phyloP scores from a whole-genome alignment of 2,329 filamentous ascomycete genomes.

The Mollisia scopiformis region DNA sequence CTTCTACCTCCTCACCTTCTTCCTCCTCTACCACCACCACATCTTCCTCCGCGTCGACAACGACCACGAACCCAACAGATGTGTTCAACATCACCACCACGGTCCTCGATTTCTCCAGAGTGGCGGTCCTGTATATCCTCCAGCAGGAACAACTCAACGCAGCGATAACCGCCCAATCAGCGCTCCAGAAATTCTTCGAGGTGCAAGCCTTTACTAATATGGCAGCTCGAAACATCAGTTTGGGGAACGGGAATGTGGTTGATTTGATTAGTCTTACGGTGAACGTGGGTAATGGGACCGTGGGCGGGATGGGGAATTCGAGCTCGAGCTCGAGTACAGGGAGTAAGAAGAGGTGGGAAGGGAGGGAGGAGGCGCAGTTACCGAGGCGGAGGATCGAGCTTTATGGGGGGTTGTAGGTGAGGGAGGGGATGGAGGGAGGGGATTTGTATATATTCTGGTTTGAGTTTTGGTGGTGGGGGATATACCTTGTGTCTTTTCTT shows the following conservation, averaged over 20 bases:
- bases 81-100: conserved; percentile 56
- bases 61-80: conserved; percentile 21
- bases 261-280: conserved; percentile 28
- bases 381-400: not conserved
- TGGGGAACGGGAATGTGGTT: conserved; percentile 30
- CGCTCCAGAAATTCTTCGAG: conserved; percentile 59
- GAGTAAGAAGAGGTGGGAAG: not conserved
- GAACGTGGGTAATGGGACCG: conserved; percentile 20
- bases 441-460: too few relatives aligned
- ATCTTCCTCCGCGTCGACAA: conserved; percentile 16
- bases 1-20: not conserved
- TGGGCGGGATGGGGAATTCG: conserved; percentile 15
- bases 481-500: too few relatives aligned
- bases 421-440: too few relatives aligned
- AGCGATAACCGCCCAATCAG: conserved; percentile 56
- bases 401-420: not conserved
- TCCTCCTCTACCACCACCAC: conserved; percentile 9
- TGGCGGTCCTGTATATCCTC: conserved; percentile 63
- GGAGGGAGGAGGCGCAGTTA: not conserved
- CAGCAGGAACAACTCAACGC: conserved; percentile 54
- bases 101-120: conserved; percentile 64
- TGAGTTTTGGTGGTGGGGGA: too few relatives aligned
- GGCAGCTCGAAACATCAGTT: conserved; percentile 31
- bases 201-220: conserved; percentile 16
- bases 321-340: not conserved